Conservation (phyloP, 352 stramenopile genomes). For the Thraustochytrium sp. region DNA sequence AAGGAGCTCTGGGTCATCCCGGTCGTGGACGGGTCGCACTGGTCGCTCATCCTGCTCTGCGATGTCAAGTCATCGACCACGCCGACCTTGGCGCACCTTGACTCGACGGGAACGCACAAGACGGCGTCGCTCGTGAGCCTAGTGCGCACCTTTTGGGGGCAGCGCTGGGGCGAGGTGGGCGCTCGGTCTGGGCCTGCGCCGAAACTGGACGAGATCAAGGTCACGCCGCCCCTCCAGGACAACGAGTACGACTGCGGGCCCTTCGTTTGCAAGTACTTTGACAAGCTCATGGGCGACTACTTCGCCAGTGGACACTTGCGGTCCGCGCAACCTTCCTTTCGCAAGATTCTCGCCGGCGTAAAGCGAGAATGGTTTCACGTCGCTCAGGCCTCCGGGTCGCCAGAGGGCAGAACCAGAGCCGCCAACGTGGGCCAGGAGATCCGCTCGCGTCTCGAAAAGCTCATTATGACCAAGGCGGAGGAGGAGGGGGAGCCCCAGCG, state of each 20-base stretch:
- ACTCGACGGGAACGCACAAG: background rate
- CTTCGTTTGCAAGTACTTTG: constrained; percentile 18
- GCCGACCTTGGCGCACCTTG: background rate
- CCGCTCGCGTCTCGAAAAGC: no score
- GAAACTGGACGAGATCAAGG: background rate
- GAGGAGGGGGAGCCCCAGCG: no score
- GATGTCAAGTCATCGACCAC: background rate
- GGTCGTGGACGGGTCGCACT: background rate
- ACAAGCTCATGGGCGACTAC: background rate
- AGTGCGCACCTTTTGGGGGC: background rate
- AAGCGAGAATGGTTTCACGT: no score
- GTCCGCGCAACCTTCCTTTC: no score
- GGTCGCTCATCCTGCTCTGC: background rate
- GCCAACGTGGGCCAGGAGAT: no score
- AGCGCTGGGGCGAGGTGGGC: background rate
- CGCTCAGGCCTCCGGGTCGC: no score
- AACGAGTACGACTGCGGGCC: background rate
- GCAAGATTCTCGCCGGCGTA: no score
- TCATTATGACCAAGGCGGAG: no score
- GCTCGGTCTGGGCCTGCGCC: background rate
- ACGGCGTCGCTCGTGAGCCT: background rate
- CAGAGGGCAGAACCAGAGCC: no score
- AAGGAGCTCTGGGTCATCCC: constrained; percentile 1
- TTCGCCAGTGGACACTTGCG: background rate
- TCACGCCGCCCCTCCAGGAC: background rate